These are phyloP conservation scores for Eimeria tenella DNA, from an alignment of 169 alveolate species.

Conservation along the genomic window DNA sequence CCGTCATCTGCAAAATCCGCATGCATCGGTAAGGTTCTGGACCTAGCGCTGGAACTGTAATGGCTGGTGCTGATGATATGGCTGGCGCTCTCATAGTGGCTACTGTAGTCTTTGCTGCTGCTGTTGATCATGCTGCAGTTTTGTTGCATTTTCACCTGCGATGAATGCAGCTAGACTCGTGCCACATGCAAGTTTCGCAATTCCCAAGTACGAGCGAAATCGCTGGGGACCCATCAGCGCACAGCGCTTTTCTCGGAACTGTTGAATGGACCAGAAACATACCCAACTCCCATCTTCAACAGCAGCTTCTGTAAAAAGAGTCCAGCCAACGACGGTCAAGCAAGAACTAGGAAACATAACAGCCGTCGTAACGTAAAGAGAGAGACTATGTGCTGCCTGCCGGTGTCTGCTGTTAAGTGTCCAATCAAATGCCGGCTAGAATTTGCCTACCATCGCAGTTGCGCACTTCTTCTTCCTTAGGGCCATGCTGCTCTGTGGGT, in stretches of 20 bases:
- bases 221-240: slow-evolving; percentile 7
- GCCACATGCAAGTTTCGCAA: slow-evolving; percentile 56
- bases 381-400: too few relatives aligned
- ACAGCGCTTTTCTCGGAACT: background rate
- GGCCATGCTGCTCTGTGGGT: too few relatives aligned
- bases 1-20: slow-evolving; percentile 37
- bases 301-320: background rate
- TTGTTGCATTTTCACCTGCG: slow-evolving; percentile 29
- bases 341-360: too few relatives aligned
- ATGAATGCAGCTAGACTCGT: slow-evolving; percentile 52
- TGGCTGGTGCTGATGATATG: background rate
- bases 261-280: slow-evolving; percentile 14
- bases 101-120: background rate
- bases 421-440: too few relatives aligned
- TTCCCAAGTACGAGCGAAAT: slow-evolving; percentile 42
- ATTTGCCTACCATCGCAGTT: too few relatives aligned
- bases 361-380: too few relatives aligned
- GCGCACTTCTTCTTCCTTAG: too few relatives aligned
- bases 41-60: background rate
- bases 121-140: background rate
- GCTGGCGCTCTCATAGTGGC: background rate
- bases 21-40: background rate
- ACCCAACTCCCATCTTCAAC: slow-evolving; percentile 26
- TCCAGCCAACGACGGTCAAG: too few relatives aligned
- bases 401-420: too few relatives aligned